A percentile compares a stretch with the other conserved stretches of the same genome.
Conservation (phyloP, 345 rosid species). For the Ceriops zippeliana region DNA sequence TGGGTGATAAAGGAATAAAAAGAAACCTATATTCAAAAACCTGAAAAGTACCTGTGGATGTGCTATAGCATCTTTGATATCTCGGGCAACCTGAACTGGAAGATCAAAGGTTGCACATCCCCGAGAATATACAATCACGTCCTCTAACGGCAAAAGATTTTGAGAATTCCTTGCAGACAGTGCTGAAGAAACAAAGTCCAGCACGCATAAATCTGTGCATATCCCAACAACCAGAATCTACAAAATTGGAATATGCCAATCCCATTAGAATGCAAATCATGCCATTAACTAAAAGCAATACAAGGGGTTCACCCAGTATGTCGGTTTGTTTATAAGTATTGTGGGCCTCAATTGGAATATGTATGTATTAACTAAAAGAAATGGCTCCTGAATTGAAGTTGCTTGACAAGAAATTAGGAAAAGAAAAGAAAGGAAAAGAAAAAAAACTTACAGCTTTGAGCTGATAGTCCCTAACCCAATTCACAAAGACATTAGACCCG, state of each 20-base stretch:
- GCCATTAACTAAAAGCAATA: too few species aligned
- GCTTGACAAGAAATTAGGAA: constrained; percentile 6
- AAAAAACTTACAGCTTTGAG: constrained; percentile 55
- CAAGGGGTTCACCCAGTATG: too few species aligned
- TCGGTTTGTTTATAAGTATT: too few species aligned
- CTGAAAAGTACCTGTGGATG: constrained; percentile 72
- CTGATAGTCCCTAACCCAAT: constrained; percentile 67
- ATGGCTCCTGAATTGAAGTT: too few species aligned
- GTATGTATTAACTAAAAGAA: too few species aligned
- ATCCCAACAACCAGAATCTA: constrained; percentile 82
- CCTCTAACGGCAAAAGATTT: constrained; percentile 57
- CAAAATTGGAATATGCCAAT: constrained; percentile 13
- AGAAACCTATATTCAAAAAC: background rate
- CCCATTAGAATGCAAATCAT: too few species aligned
- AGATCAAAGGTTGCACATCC: constrained; percentile 85
- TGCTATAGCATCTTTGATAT: constrained; percentile 48
- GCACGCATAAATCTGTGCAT: constrained; percentile 81
- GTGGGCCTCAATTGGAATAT: too few species aligned
- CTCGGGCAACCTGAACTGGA: constrained; percentile 54
- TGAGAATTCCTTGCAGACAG: constrained; percentile 70
- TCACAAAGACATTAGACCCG: constrained; percentile 74
- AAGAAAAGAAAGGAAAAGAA: too few species aligned
- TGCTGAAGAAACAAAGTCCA: constrained; percentile 66
- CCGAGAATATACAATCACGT: constrained; percentile 61
- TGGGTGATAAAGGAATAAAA: too few species aligned